These are phyloP conservation scores for Colletotrichum sp. DNA, from an alignment of 2,329 filamentous ascomycete genomes.

Conservation along the genomic window DNA sequence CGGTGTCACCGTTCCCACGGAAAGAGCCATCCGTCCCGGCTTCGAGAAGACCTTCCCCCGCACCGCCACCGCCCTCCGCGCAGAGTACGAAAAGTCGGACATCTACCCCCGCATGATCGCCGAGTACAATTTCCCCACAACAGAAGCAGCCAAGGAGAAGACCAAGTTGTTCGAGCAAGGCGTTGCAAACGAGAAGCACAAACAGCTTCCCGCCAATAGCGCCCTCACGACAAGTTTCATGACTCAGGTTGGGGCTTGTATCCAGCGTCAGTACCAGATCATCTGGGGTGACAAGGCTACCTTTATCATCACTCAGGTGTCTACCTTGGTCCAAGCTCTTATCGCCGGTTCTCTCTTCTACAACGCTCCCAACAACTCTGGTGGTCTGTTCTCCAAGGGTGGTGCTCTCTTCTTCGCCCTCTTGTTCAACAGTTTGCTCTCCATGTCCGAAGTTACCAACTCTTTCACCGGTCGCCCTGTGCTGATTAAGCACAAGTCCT, in stretches of 20 bases:
- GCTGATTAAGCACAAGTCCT: constrained; percentile 62
- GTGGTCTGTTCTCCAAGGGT: constrained; percentile 67
- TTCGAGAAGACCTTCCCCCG: constrained; percentile 48
- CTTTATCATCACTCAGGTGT: constrained; percentile 66
- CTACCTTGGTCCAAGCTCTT: constrained; percentile 63
- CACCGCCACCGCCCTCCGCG: constrained; percentile 47
- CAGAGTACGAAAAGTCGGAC: constrained; percentile 55
- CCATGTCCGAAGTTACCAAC: constrained; percentile 70
- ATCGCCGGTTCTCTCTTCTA: constrained; percentile 73
- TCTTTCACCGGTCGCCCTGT: constrained; percentile 66
- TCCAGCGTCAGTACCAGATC: constrained; percentile 68
- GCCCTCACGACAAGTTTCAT: constrained; percentile 60
- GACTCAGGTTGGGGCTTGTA: constrained; percentile 60
- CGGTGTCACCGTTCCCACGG: constrained; percentile 69
- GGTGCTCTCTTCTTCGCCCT: constrained; percentile 70
- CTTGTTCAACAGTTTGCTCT: constrained; percentile 65
- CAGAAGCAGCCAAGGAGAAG: constrained; percentile 49
- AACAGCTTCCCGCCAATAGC: constrained; percentile 56
- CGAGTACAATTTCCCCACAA: constrained; percentile 63
- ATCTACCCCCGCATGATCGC: constrained; percentile 55
- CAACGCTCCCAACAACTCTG: constrained; percentile 60
- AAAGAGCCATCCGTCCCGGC: constrained; percentile 62
- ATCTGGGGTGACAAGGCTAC: constrained; percentile 69
- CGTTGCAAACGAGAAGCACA: constrained; percentile 59
- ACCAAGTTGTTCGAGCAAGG: constrained; percentile 60